phyloP scores from a whole-genome alignment of 208 protist species.

The Leishmania tropica region DNA sequence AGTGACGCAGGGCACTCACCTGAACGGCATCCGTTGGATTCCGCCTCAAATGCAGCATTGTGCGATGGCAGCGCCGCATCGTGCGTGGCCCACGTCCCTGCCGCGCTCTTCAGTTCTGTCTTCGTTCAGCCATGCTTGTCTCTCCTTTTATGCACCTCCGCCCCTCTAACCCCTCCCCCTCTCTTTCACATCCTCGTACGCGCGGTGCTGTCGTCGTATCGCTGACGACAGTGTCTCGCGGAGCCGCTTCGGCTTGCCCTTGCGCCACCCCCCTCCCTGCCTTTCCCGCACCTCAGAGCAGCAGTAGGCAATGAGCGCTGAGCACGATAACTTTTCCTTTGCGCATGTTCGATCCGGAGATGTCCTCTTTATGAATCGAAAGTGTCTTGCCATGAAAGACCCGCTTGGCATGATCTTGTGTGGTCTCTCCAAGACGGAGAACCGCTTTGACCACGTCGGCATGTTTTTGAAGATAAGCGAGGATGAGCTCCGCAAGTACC shows the following conservation, averaged over 20 bases:
- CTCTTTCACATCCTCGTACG: background rate
- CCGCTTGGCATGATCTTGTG: conserved; percentile 66
- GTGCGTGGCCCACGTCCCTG: background rate
- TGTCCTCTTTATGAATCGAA: conserved; percentile 85
- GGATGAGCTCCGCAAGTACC: conserved; percentile 42
- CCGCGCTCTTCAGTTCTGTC: background rate
- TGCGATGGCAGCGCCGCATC: background rate
- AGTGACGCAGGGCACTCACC: background rate
- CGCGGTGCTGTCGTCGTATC: background rate
- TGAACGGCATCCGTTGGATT: background rate
- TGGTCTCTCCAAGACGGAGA: conserved; percentile 76
- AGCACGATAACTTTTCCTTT: background rate
- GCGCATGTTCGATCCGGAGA: conserved; percentile 53
- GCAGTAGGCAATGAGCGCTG: background rate
- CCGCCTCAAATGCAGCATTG: background rate
- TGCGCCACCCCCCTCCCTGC: background rate
- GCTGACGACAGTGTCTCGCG: background rate
- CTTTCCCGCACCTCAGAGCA: background rate
- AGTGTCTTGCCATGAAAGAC: conserved; percentile 73
- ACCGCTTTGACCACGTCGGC: conserved; percentile 81
- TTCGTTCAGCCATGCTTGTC: background rate
- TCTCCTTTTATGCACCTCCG: background rate
- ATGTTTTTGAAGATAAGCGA: conserved; percentile 69
- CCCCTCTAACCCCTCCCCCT: background rate
- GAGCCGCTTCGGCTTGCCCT: background rate